Evolutionary conservation across 495 filamentous ascomycete genomes (phyloP).

Genomic region (Saxophila tyrrhenica): DNA sequence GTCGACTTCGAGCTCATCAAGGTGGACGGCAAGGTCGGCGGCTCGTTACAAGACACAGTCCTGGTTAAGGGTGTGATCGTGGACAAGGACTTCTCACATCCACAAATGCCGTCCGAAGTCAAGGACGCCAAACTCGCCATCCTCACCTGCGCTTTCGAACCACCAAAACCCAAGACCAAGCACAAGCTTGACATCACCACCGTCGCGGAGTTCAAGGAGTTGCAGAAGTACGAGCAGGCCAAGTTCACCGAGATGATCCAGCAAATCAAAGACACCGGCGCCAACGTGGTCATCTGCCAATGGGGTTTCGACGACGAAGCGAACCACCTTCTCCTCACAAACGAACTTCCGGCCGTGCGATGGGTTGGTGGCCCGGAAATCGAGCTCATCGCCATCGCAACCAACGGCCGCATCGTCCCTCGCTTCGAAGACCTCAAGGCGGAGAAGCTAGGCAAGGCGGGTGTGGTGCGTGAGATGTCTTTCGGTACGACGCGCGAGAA

Average conservation of each 20-base stretch:
- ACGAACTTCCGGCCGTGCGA: constrained; percentile 86
- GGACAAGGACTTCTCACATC: constrained; percentile 99
- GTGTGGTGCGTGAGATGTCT: constrained; percentile 82
- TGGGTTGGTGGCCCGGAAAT: constrained; percentile 99
- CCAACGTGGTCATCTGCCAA: constrained; percentile 96
- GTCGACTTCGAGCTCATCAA: constrained; percentile 99
- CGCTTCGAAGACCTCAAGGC: constrained; percentile 88
- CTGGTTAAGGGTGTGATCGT: constrained; percentile 96
- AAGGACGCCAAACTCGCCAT: constrained; percentile 93
- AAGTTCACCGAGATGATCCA: constrained; percentile 99
- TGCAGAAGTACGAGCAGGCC: constrained; percentile 86
- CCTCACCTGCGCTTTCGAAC: constrained; percentile 95
- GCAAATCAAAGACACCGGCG: constrained; percentile 92
- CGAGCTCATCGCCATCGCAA: constrained; percentile 96
- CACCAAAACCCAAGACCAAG: constrained; percentile 99
- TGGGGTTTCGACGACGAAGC: constrained; percentile 99
- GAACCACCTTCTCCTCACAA: constrained; percentile 91
- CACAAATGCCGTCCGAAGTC: constrained; percentile 95
- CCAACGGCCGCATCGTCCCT: constrained; percentile 93
- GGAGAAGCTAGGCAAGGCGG: constrained; percentile 83
- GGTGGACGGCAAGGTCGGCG: constrained; percentile 96
- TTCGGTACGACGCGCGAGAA: constrained; percentile 98
- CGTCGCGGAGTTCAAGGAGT: constrained; percentile 93
- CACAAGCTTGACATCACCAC: constrained; percentile 97
- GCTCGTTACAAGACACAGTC: constrained; percentile 84